Conservation (phyloP, 371 early-diverging fungal species). For the Syncephalastrum monosporum region DNA sequence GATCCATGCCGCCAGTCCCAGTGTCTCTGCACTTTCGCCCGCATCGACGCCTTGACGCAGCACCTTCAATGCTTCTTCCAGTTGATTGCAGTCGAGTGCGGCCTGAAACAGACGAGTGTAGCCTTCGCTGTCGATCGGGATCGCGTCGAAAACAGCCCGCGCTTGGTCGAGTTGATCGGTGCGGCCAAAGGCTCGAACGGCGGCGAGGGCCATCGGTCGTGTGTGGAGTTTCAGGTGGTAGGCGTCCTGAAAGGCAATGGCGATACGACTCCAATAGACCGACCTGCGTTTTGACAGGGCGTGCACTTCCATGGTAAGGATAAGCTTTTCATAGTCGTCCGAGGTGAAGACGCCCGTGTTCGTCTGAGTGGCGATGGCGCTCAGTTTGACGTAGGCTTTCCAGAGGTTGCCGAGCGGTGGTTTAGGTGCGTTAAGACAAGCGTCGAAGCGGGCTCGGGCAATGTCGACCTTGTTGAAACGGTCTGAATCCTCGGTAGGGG, state of each 20-base stretch:
- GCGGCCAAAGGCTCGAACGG: conserved; percentile 29
- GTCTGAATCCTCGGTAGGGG: too few species aligned
- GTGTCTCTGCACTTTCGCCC: neutral
- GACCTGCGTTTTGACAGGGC: conserved; percentile 18
- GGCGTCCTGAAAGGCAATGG: conserved; percentile 21
- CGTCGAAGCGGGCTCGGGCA: conserved; percentile 6
- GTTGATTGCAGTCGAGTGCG: conserved; percentile 12
- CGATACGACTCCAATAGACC: conserved; percentile 20
- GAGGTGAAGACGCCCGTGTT: conserved; percentile 5
- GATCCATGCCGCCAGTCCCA: too few species aligned
- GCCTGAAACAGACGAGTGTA: conserved; percentile 24
- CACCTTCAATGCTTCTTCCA: conserved; percentile 4
- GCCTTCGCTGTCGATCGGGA: conserved; percentile 10
- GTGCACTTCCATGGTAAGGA: conserved; percentile 4
- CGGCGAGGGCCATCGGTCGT: conserved; percentile 15
- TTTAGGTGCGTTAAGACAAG: conserved; percentile 5
- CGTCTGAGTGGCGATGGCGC: neutral
- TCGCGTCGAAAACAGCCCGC: conserved; percentile 11
- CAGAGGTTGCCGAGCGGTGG: conserved; percentile 9
- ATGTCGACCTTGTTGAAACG: too few species aligned
- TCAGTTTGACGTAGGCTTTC: conserved; percentile 13
- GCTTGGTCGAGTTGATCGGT: conserved; percentile 12
- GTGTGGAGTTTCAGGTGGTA: conserved; percentile 10
- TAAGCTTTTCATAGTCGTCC: conserved; percentile 37
- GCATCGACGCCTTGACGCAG: conserved; percentile 5